Conservation (phyloP, 2,329 filamentous ascomycete genomes). For the Botrytis fabae region DNA sequence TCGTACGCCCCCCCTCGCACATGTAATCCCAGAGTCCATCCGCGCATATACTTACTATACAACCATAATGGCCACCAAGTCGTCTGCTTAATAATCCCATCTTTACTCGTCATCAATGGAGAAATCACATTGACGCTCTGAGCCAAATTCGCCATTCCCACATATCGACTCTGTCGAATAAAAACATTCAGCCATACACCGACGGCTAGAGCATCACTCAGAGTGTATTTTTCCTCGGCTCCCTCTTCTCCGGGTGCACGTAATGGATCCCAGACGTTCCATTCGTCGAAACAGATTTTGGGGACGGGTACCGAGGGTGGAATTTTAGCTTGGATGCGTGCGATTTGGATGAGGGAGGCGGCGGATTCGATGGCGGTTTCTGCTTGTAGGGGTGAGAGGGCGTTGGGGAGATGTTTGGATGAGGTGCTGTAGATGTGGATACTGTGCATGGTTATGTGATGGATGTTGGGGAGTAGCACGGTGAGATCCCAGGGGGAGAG, state of each 20-base stretch:
- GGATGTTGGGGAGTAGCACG: constrained; percentile 60
- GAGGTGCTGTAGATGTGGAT: constrained; percentile 65
- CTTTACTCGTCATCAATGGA: constrained; percentile 62
- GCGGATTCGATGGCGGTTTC: constrained; percentile 66
- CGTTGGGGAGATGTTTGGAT: constrained; percentile 49
- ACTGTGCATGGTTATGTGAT: constrained; percentile 65
- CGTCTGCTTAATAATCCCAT: constrained; percentile 61
- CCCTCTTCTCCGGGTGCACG: constrained; percentile 62
- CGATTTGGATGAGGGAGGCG: constrained; percentile 61
- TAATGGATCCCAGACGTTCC: constrained; percentile 68
- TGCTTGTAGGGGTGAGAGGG: constrained; percentile 57
- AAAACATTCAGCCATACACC: constrained; percentile 65
- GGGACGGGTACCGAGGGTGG: constrained; percentile 44
- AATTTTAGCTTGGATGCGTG: constrained; percentile 56
- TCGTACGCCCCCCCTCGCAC: constrained; percentile 63
- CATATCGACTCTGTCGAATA: constrained; percentile 59
- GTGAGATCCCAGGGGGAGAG: constrained; percentile 63
- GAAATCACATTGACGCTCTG: constrained; percentile 69
- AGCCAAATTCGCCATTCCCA: constrained; percentile 68
- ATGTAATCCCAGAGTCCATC: constrained; percentile 66
- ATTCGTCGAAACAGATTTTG: constrained; percentile 69
- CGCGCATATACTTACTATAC: constrained; percentile 70
- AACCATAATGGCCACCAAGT: constrained; percentile 64
- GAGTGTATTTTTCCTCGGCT: constrained; percentile 62
- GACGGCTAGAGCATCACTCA: constrained; percentile 64